Base-by-base conservation (phyloP, 768 basidiomycete species). In the Boletus pseudo-olivaceus region DNA sequence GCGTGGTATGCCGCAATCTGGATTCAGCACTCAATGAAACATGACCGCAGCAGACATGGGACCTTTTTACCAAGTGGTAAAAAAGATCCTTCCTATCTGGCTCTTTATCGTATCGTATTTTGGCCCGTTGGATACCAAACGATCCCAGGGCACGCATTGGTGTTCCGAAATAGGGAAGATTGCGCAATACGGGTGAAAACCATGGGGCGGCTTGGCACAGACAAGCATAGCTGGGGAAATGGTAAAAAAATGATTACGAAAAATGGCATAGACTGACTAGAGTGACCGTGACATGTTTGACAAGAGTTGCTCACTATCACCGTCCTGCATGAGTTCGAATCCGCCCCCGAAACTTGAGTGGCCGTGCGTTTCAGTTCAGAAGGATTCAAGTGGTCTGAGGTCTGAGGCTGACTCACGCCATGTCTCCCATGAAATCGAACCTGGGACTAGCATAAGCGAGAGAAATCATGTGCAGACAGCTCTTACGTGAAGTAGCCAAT, bases 21-120 rank as follows among this genome's bases (percentile, higher is more conserved):
- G 35, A 63, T 43, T 35, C 38, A 17, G 20, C 35, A 42, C 7
- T 63, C 11, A 54, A 39, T 26, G 11, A 48, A 33, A 48, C n/a
- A 40, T 19, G 12, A 44, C 14, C 10, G 14, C 7, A 15, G 9
- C 7, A 26, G 15, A 34, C n/a, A 19, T 30, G 33, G 8, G 15
- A 6, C 10, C 10, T 5, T 37, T 51, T 52, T 49, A 80, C 79
- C 55, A 81, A 64, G 54, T 80, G 73, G 59, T 79, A 74, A 64
- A 77, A 79, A 30, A 66, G 66, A 47, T 67, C 66, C 44, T 67
- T 67, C 40, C 14, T 57, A 8, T 53, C 51, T 20, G 57, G 53
- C 17, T 65, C 64, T 35, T 59, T 55, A 39, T 37, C 19, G 40
- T 51, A 60, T 45, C 66, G 60, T 48, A 64, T 49, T 35, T 67